Base-by-base conservation (phyloP, 345 rosid species). In the Linum lewisii region DNA sequence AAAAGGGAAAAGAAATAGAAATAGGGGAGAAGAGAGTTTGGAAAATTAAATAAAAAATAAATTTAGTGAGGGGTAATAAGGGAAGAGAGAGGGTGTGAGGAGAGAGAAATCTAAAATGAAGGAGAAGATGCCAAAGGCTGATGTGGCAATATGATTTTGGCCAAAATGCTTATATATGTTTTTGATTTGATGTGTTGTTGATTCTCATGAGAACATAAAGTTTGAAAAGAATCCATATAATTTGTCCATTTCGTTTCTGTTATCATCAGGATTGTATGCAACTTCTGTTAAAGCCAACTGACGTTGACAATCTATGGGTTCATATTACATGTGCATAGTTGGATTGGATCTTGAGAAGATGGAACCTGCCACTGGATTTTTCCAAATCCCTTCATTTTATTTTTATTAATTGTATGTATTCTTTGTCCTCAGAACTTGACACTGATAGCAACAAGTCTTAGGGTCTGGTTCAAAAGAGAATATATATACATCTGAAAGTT, bases 281-380 rank as follows among this genome's bases (percentile, higher is more conserved):
- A 74, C 70, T 93, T 95, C 54, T 85, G 90, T 63, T 92, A 73
- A 92, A 92, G 83, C 98, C 97, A 65, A 82, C 78, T 26, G 89
- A 92, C 69, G 64, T 78, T 60, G 85, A 77, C 69, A 65, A 66
- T 24, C 74, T 84, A 36, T 92, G 98, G 98, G 84, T 88, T 76
- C 99, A 92, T 69, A 84, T 92, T 69, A 88, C 93, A 52, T 92
- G 96, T 72, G 97, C 97, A 68, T 92, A 83, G 84, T 92, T 74
- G 84, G 76, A 72, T 68, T 85, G 69, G 76, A 83, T 79, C 88
- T 83, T 66, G 81, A 84, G 71, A 77, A 76, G 37, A 92, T 92
- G 99, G 99, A 92, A 77, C 99, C 97, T 57, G 99, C 97, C 47
- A 77, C 78, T 68, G 99, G 99, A 70, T 73, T 93, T 55, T 74